Evolutionary conservation across 2,329 filamentous ascomycete species (phyloP).

Genomic region (Sarocladium kiliense): DNA sequence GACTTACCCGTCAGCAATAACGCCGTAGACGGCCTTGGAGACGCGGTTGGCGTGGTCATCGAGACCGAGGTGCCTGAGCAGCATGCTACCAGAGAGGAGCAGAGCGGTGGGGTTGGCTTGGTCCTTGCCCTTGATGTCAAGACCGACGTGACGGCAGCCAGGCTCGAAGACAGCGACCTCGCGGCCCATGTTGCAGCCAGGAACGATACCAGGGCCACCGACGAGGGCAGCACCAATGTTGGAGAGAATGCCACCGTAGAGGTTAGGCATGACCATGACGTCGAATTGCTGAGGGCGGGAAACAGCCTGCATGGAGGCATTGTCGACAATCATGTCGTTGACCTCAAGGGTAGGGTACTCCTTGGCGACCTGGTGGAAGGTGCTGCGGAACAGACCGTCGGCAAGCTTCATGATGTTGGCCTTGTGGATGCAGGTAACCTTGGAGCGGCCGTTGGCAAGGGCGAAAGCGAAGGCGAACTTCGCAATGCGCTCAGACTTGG

Average conservation of each 20-base stretch:
- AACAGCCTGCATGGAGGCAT: slow-evolving; percentile 99
- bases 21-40: slow-evolving; percentile 73
- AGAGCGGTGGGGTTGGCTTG: slow-evolving; percentile 97
- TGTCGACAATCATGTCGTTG: slow-evolving; percentile 99
- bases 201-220: slow-evolving; percentile 92
- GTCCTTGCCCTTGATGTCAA: slow-evolving; percentile 99
- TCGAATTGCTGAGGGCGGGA: slow-evolving; percentile 96
- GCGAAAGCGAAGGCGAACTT: slow-evolving; percentile 98
- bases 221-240: slow-evolving; percentile 98
- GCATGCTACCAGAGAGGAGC: slow-evolving; percentile 93
- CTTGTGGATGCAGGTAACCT: slow-evolving; percentile 99
- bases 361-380: slow-evolving; percentile 88
- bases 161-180: slow-evolving; percentile 98
- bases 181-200: slow-evolving; percentile 98
- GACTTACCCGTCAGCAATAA: slow-evolving; percentile 84
- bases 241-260: slow-evolving; percentile 97
- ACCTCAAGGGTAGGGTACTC: slow-evolving; percentile 94
- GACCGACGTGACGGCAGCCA: slow-evolving; percentile 96
- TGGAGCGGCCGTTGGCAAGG: slow-evolving; percentile 97
- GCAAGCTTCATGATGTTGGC: slow-evolving; percentile 99
- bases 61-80: slow-evolving; percentile 92
- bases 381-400: slow-evolving; percentile 97
- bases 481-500: slow-evolving; percentile 98
- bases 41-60: slow-evolving; percentile 99
- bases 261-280: slow-evolving; percentile 99